These are phyloP conservation scores for Polytrichum formosum DNA, from an alignment of 225 moss, liverwort and hornwort species.

Conservation along the genomic window DNA sequence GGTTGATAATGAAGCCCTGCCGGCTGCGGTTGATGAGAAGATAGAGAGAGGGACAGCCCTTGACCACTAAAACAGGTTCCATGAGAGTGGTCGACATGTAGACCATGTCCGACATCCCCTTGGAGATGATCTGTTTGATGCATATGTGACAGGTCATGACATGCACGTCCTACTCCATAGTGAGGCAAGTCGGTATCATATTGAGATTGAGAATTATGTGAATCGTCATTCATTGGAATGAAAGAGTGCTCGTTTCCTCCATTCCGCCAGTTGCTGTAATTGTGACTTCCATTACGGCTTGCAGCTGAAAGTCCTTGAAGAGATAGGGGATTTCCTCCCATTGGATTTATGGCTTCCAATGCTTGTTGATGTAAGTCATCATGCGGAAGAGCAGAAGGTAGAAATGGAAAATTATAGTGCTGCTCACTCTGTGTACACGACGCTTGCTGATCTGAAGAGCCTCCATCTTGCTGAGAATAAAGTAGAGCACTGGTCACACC, in stretches of 20 bases:
- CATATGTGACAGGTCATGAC: slow-evolving; percentile 38
- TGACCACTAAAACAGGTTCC: slow-evolving; percentile 44
- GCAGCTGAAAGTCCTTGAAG: neutral
- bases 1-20: slow-evolving; percentile 34
- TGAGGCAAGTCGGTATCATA: slow-evolving; percentile 46
- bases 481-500: slow-evolving; percentile 15
- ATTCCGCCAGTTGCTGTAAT: slow-evolving; percentile 51
- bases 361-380: slow-evolving; percentile 14
- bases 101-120: slow-evolving; percentile 30
- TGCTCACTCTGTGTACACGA: slow-evolving; percentile 24
- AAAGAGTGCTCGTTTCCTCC: slow-evolving; percentile 67
- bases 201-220: slow-evolving; percentile 37
- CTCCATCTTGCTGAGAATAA: slow-evolving; percentile 18
- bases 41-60: slow-evolving; percentile 64
- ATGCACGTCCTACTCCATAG: slow-evolving; percentile 24
- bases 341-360: slow-evolving; percentile 8
- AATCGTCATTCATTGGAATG: slow-evolving; percentile 56
- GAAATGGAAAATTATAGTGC: slow-evolving; percentile 28
- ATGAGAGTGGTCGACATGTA: slow-evolving; percentile 39
- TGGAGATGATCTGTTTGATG: slow-evolving; percentile 40
- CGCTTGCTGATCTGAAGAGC: slow-evolving; percentile 13
- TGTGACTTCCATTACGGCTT: slow-evolving; percentile 26
- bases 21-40: slow-evolving; percentile 59
- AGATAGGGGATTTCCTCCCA: slow-evolving; percentile 25
- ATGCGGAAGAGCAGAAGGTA: slow-evolving; percentile 24